Conservation (phyloP, 441 rosid genomes). For the Pelargonium australe region DNA sequence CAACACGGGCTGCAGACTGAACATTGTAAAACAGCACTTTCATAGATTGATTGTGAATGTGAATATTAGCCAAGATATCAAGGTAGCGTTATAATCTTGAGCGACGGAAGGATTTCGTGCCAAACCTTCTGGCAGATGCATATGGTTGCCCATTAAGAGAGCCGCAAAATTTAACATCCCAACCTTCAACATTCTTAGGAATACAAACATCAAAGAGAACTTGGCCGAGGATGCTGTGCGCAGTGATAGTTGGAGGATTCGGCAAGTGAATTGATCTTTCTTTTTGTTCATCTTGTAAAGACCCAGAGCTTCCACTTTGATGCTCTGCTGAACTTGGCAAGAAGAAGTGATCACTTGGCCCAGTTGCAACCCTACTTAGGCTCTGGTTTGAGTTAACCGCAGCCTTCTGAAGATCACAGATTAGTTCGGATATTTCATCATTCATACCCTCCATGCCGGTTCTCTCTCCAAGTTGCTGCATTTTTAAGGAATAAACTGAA, state of each 20-base stretch:
- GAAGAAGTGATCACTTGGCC: conserved; percentile 77
- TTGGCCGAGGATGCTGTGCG: conserved; percentile 77
- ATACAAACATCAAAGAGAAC: conserved; percentile 78
- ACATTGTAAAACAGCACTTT: no score
- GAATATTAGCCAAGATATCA: no score
- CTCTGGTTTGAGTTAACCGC: conserved; percentile 86
- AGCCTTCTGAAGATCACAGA: conserved; percentile 78
- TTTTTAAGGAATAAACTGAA: conserved; percentile 45
- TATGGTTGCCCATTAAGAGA: conserved; percentile 63
- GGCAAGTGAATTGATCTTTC: conserved; percentile 37
- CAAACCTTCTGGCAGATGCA: conserved; percentile 49
- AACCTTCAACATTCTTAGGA: conserved; percentile 86
- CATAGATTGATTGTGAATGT: no score
- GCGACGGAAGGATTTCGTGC: conserved; percentile 46
- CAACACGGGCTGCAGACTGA: no score
- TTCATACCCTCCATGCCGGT: conserved; percentile 36
- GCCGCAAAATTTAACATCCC: conserved; percentile 81
- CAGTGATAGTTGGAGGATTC: conserved; percentile 55
- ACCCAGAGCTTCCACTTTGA: conserved; percentile 32
- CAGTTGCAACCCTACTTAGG: conserved; percentile 66
- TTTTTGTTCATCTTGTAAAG: conserved; percentile 41
- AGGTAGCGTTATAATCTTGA: conserved; percentile 50
- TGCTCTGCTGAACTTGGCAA: conserved; percentile 59
- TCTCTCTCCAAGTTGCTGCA: conserved; percentile 55
- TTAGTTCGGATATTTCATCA: conserved; percentile 71